These are phyloP conservation scores for Phlyctochytrium bullatum DNA, from an alignment of 192 early-diverging fungal species.

Conservation along the genomic window DNA sequence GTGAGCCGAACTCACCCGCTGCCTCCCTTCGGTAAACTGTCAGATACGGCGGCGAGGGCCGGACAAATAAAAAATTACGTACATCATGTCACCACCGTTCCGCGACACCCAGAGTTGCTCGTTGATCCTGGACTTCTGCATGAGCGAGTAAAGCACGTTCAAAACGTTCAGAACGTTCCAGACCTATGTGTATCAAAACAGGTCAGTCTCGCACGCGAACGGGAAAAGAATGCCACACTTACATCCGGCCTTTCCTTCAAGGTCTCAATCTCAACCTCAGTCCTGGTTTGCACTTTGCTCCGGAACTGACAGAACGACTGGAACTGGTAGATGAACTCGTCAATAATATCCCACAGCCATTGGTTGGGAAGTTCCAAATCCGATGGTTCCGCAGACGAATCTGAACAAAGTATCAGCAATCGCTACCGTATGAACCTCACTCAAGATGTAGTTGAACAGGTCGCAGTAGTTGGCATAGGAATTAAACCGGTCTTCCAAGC, in stretches of 20 bases:
- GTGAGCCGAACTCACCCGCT: constrained; percentile 83
- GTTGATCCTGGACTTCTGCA: constrained; percentile 92
- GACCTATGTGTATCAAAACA: constrained; percentile 49
- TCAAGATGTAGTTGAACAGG: constrained; percentile 94
- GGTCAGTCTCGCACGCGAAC: neutral
- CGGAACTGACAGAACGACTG: constrained; percentile 96
- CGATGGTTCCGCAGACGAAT: constrained; percentile 60
- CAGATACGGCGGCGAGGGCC: neutral
- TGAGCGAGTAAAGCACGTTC: constrained; percentile 93
- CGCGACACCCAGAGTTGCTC: constrained; percentile 88
- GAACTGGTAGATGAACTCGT: constrained; percentile 99
- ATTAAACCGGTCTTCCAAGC: constrained; percentile 83
- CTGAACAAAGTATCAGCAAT: constrained; percentile 5
- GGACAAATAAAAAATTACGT: constrained; percentile 8
- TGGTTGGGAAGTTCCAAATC: constrained; percentile 95
- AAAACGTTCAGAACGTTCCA: constrained; percentile 97
- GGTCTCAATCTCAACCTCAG: constrained; percentile 74
- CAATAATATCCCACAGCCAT: constrained; percentile 99
- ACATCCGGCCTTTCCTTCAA: constrained; percentile 76
- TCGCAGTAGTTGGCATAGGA: constrained; percentile 97
- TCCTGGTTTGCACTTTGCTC: constrained; percentile 78
- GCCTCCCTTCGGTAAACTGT: constrained; percentile 54
- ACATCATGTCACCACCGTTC: constrained; percentile 83
- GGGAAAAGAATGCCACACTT: constrained; percentile 7
- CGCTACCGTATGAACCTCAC: constrained; percentile 59